Conservation (phyloP, 306 rosid species). For the Citrullus mucosospermus region DNA sequence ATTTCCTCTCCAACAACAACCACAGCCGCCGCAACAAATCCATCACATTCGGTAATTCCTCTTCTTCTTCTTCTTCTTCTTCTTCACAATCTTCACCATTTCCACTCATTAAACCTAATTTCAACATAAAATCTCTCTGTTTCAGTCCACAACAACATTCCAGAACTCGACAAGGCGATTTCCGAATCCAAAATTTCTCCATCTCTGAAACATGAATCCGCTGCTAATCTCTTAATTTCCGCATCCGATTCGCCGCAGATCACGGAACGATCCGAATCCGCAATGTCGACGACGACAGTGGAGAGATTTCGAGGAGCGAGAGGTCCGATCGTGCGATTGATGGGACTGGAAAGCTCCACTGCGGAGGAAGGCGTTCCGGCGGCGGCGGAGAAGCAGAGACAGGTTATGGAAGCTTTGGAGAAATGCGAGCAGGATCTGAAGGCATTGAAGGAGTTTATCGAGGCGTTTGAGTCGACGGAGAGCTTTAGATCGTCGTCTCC, state of each 20-base stretch:
- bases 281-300: background rate
- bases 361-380: background rate
- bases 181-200: background rate
- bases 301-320: background rate
- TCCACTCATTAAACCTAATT: background rate
- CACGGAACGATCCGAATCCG: background rate
- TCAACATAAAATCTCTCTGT: background rate
- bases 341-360: background rate
- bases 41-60: background rate
- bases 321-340: background rate
- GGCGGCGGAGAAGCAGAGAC: background rate
- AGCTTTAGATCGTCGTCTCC: background rate
- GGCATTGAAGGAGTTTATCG: background rate
- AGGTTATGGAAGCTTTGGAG: conserved; percentile 1
- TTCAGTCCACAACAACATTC: background rate
- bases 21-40: background rate
- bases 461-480: background rate
- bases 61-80: background rate
- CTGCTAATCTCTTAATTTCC: background rate
- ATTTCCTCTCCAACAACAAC: background rate
- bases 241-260: background rate
- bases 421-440: background rate
- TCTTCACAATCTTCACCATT: background rate
- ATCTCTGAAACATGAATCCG: background rate
- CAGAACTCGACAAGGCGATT: background rate